Conservation (phyloP, 306 rosid species). For the Fagus sylvatica region DNA sequence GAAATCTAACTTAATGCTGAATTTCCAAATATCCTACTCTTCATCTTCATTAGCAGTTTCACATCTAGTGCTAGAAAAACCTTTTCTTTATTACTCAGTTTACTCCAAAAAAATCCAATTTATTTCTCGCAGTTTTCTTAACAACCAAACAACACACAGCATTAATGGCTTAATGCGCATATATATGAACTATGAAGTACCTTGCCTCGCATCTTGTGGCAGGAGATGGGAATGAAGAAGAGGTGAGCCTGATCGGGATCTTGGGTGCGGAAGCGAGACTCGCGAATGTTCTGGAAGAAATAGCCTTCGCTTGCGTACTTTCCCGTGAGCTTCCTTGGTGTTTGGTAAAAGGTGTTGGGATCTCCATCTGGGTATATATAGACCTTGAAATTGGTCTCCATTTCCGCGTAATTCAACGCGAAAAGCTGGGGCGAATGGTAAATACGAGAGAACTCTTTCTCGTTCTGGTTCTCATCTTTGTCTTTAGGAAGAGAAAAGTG, state of each 20-base stretch:
- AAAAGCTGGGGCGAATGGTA: conserved; percentile 79
- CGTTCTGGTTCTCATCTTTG: background rate
- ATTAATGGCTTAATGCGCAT: background rate
- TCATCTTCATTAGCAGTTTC: no score
- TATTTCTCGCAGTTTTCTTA: background rate
- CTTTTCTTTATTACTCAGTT: no score
- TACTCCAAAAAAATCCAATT: background rate
- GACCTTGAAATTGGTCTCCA: conserved; percentile 85
- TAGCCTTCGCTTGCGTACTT: conserved; percentile 93
- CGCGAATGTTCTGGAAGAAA: conserved; percentile 91
- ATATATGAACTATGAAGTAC: conserved; percentile 28
- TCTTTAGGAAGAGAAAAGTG: no score
- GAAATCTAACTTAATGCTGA: no score
- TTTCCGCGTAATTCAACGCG: conserved; percentile 66
- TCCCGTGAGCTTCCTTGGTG: conserved; percentile 95
- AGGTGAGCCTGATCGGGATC: conserved; percentile 87
- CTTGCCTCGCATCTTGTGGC: conserved; percentile 99
- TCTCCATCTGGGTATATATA: conserved; percentile 93
- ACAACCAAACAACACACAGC: background rate
- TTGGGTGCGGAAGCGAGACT: conserved; percentile 69
- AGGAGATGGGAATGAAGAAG: conserved; percentile 90
- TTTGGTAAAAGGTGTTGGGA: conserved; percentile 87
- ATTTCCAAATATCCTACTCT: no score
- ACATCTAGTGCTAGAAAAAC: no score
- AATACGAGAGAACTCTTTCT: conserved; percentile 39